phyloP scores from a whole-genome alignment of 257 asterid species.

The Solanum habrochaites region DNA sequence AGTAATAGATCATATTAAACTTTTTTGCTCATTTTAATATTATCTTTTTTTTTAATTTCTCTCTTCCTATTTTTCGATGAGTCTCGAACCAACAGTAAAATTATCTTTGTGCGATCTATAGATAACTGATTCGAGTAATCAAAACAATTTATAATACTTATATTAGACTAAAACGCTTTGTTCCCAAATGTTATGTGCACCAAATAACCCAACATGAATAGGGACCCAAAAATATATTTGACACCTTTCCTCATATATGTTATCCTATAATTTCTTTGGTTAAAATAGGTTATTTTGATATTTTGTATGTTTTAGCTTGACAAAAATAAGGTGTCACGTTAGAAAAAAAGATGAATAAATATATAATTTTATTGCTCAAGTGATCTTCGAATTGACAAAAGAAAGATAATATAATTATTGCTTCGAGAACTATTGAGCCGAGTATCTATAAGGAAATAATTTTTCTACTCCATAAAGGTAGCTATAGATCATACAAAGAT shows the following conservation, averaged over 20 bases:
- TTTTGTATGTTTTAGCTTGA: not conserved
- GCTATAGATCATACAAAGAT: too few species aligned
- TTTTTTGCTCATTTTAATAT: not conserved
- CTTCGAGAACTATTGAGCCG: too few species aligned
- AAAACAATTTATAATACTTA: not conserved
- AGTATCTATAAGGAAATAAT: not conserved
- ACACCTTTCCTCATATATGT: not conserved
- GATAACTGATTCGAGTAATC: not conserved
- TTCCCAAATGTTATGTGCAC: not conserved
- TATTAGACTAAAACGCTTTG: rapidly evolving
- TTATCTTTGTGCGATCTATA: not conserved
- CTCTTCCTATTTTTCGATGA: rapidly evolving
- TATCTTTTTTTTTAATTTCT: not conserved
- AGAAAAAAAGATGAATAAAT: not conserved
- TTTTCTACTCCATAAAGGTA: not conserved
- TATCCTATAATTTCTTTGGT: not conserved
- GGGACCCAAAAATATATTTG: not conserved
- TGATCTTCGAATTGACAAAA: not conserved
- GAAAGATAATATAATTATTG: not conserved
- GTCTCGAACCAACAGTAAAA: not conserved
- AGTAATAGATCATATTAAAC: not conserved
- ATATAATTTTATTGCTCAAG: not conserved
- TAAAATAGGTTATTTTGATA: not conserved
- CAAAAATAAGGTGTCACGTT: not conserved
- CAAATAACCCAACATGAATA: not conserved